Base-by-base conservation (phyloP, 164 flowering plant species). In the Sedum album region DNA sequence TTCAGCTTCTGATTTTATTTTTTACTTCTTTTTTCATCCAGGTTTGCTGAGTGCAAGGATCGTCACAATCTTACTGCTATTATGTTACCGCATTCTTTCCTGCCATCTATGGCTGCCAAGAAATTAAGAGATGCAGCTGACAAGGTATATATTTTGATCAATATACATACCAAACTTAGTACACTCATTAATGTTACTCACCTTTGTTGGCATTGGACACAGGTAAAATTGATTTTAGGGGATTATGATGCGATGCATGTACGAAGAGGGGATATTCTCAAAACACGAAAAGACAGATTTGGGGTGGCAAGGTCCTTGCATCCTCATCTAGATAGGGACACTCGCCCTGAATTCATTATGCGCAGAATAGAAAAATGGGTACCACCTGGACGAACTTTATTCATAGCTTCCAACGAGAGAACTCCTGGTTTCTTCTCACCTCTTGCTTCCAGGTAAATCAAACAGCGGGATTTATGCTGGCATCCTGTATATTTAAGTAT, bases 31-130 rank as follows among this genome's bases (percentile, higher is more conserved):
- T 55, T 8, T 11, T 11, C 11, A 2, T 55, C 66, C 83, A 94
- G 99, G 99, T 94, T 94, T 78, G 81, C 84, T 86, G 99, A 94
- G 70, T 94, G 99, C 90, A 94, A 87, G 81, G 94, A 94, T 75
- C 81, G 99, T 72, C 87, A 86, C 65, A 87, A 94, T 67, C 89
- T 75, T 36, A 88, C 88, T 80, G 81, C 91, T 73, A 67, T 94
- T 65, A 63, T 76, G 76, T 75, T 94, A 75, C 91, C 96, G 60
- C 84, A 88, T 84, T 83, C 95, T 30, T 94, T 94, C 85, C 96
- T 94, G 69, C 99, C 97, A 63, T 79, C 85, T 60, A 82, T 86
- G 97, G 97, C 96, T 14, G 81, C 96, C 33, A 79, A 74, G 69
- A 85, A 82, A 69, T 76, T 91, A 66, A 78, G 90, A 73, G 79